phyloP scores from a whole-genome alignment of 2,329 filamentous ascomycete genomes.

The Fusarium denticulatum region DNA sequence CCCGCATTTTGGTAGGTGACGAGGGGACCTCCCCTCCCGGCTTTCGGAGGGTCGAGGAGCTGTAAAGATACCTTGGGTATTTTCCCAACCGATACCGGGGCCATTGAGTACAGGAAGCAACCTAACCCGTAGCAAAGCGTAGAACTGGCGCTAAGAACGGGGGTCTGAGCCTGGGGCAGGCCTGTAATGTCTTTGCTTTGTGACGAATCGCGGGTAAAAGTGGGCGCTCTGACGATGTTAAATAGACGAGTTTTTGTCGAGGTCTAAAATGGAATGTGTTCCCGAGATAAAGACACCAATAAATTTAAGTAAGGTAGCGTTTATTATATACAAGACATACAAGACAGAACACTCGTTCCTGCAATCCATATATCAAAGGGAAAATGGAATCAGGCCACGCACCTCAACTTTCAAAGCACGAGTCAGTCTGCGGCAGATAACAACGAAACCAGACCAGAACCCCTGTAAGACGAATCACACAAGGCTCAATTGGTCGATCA shows the following conservation, averaged over 20 bases:
- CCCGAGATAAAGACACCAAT: neutral
- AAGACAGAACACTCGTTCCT: neutral
- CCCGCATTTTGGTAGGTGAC: constrained; percentile 9
- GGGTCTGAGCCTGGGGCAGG: constrained; percentile 3
- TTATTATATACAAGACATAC: neutral
- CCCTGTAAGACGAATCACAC: neutral
- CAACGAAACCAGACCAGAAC: neutral
- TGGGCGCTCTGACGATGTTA: neutral
- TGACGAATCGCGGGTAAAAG: constrained; percentile 22
- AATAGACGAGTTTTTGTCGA: neutral
- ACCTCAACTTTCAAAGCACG: neutral
- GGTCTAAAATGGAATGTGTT: constrained; percentile 5
- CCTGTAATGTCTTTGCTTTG: constrained; percentile 6
- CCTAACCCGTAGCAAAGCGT: constrained; percentile 23
- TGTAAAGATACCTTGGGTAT: neutral
- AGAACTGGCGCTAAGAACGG: neutral
- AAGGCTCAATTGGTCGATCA: neutral
- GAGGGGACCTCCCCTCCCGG: constrained; percentile 16
- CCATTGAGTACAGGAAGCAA: neutral
- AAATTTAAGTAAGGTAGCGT: neutral
- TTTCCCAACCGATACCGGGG: constrained; percentile 20
- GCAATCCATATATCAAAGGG: neutral
- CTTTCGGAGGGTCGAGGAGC: constrained; percentile 11
- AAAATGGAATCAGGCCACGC: neutral
- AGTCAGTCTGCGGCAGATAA: neutral